A percentile compares a stretch with the other conserved stretches of the same genome.
phyloP scores from a whole-genome alignment of 768 basidiomycete species.

The Lentinula lateritia region DNA sequence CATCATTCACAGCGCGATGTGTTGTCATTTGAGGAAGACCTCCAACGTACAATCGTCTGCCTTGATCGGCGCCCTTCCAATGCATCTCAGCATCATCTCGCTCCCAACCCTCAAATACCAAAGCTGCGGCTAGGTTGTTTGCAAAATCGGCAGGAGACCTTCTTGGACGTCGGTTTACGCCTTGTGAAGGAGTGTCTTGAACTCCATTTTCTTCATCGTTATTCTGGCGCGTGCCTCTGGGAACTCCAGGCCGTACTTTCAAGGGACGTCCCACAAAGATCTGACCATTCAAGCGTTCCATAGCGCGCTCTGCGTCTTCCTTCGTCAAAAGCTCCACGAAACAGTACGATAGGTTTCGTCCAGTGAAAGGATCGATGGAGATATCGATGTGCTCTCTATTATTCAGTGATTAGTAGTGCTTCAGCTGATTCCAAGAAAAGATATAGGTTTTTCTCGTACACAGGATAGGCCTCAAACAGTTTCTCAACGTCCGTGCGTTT shows the following conservation, averaged over 20 bases:
- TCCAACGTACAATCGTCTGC: neutral
- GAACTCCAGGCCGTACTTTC: neutral
- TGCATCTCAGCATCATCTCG: neutral
- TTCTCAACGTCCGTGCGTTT: neutral
- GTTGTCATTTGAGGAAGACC: neutral
- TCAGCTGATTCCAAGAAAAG: neutral
- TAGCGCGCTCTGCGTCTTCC: neutral
- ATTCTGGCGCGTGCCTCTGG: neutral
- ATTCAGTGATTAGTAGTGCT: no score
- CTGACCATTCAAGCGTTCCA: neutral
- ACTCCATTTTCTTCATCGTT: no score
- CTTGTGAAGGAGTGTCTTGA: no score
- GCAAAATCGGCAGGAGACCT: neutral
- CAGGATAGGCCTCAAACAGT: neutral
- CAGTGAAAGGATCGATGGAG: neutral
- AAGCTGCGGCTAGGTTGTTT: neutral
- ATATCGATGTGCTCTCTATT: neutral
- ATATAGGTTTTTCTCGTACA: neutral
- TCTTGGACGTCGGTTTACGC: no score
- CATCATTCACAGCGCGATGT: neutral
- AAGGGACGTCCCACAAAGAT: neutral
- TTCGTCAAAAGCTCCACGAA: neutral
- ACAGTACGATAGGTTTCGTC: neutral
- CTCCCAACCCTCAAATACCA: neutral
- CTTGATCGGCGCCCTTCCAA: neutral